These are phyloP conservation scores for Erigeron philadelphicus DNA, from an alignment of 140 eudicot genomes.

Conservation along the genomic window DNA sequence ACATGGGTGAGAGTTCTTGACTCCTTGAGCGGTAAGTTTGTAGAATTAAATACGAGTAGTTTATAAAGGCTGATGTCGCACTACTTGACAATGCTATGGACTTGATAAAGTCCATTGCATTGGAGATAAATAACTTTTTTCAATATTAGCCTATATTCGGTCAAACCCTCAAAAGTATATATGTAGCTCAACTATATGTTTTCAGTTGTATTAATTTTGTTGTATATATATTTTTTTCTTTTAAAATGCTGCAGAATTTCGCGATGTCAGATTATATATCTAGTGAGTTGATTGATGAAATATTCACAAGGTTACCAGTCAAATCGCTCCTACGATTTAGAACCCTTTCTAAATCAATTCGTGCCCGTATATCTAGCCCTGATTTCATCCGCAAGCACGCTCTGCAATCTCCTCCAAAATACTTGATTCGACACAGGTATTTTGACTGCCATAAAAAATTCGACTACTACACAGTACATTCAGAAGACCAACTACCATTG, in stretches of 20 bases:
- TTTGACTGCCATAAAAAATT: background rate
- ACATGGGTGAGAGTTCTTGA: too few species aligned
- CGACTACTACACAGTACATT: conserved; percentile 1
- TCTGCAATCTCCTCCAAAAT: background rate
- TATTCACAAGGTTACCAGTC: conserved; percentile 30
- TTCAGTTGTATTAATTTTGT: too few species aligned
- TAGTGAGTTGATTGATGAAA: conserved; percentile 20
- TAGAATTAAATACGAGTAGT: too few species aligned
- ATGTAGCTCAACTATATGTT: too few species aligned
- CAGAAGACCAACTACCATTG: conserved; percentile 9
- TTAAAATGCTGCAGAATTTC: background rate
- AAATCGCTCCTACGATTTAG: conserved; percentile 32
- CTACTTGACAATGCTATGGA: too few species aligned
- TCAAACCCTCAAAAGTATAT: too few species aligned
- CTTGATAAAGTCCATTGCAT: too few species aligned
- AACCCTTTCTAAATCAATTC: conserved; percentile 31
- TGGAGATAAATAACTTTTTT: too few species aligned
- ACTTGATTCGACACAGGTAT: background rate
- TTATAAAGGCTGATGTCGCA: too few species aligned
- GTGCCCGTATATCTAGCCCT: conserved; percentile 20
- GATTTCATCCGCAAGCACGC: conserved; percentile 25
- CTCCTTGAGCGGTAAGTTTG: too few species aligned
- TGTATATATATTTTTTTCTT: too few species aligned
- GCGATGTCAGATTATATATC: conserved; percentile 12
- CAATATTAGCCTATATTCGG: too few species aligned